Percentiles rank a stretch among this genome's conserved stretches.
Conservation (phyloP, 2,329 filamentous ascomycete genomes). For the Cladosporium sp. region DNA sequence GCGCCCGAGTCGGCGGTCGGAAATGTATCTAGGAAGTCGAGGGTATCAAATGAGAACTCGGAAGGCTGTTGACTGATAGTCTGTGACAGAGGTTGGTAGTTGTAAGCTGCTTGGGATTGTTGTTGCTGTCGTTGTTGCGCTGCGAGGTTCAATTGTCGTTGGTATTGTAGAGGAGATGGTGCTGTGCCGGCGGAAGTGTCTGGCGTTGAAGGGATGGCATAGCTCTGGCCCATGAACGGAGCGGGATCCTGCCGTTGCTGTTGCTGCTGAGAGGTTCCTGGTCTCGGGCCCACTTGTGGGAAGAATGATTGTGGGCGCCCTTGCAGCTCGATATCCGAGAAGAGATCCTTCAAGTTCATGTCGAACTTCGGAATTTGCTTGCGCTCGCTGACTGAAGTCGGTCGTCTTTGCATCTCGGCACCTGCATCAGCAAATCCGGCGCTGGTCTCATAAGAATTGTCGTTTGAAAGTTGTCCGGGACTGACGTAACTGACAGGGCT, state of each 20-base stretch:
- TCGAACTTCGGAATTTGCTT: slow-evolving; percentile 56
- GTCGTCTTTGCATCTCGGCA: slow-evolving; percentile 1
- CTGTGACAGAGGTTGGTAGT: slow-evolving; percentile 20
- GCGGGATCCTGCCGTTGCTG: slow-evolving; percentile 29
- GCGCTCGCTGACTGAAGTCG: slow-evolving; percentile 28
- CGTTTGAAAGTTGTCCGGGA: slow-evolving; percentile 16
- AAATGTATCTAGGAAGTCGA: slow-evolving; percentile 59
- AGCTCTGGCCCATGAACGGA: slow-evolving; percentile 14
- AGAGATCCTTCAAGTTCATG: slow-evolving; percentile 57
- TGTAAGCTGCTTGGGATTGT: slow-evolving; percentile 11
- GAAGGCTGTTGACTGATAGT: slow-evolving; percentile 24
- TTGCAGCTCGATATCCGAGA: slow-evolving; percentile 46
- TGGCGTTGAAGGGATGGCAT: slow-evolving; percentile 24
- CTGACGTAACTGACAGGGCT: slow-evolving; percentile 35
- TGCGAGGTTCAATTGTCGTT: not conserved
- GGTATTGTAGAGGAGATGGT: slow-evolving; percentile 24
- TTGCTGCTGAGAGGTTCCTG: slow-evolving; percentile 22
- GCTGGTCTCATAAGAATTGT: slow-evolving; percentile 2
- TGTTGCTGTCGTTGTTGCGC: not conserved
- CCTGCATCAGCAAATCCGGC: slow-evolving; percentile 1
- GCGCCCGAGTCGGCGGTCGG: slow-evolving; percentile 33
- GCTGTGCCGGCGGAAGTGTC: slow-evolving; percentile 21
- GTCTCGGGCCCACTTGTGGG: slow-evolving; percentile 10
- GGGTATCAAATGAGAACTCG: slow-evolving; percentile 44
- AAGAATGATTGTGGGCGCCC: slow-evolving; percentile 12